Evolutionary conservation across 805 yeast species (phyloP).

Genomic region (Lipomyces starkeyi): DNA sequence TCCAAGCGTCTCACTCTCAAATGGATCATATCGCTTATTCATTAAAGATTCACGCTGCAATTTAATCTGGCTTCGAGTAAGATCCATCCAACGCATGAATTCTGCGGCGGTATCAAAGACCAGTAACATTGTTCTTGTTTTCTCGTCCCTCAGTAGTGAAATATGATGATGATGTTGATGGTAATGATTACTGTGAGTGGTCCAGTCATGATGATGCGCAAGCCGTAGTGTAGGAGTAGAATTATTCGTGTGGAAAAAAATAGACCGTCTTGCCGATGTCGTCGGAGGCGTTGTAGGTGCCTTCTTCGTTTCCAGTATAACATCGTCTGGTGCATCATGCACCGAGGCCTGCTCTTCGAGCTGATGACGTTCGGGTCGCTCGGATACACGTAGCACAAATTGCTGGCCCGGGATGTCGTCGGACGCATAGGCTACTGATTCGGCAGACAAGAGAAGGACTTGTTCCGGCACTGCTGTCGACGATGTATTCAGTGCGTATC

Average conservation of each 20-base stretch:
- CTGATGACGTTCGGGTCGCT: slow-evolving; percentile 17
- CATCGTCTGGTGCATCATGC: background rate
- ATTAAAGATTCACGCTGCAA: background rate
- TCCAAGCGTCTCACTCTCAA: background rate
- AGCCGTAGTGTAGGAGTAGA: slow-evolving; percentile 4
- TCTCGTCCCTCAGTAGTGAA: slow-evolving; percentile 25
- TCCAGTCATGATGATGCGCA: background rate
- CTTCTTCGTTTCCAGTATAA: background rate
- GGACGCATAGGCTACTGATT: slow-evolving; percentile 35
- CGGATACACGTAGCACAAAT: slow-evolving; percentile 30
- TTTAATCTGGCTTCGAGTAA: slow-evolving; percentile 29
- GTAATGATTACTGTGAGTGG: background rate
- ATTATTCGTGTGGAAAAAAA: slow-evolving; percentile 5
- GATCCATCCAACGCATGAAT: slow-evolving; percentile 33
- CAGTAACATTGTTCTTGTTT: slow-evolving; percentile 18
- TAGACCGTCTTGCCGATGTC: background rate
- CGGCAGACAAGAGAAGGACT: slow-evolving; percentile 19
- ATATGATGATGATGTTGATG: slow-evolving; percentile 19
- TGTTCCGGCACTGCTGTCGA: slow-evolving; percentile 22
- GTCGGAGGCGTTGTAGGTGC: background rate
- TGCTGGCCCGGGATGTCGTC: slow-evolving; percentile 36
- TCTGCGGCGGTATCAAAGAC: slow-evolving; percentile 27
- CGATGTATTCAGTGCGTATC: slow-evolving; percentile 18
- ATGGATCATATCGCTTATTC: background rate
- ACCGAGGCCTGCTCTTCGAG: background rate